Base-by-base conservation (phyloP, 2,329 filamentous ascomycete species). In the Xylaria polymorpha region DNA sequence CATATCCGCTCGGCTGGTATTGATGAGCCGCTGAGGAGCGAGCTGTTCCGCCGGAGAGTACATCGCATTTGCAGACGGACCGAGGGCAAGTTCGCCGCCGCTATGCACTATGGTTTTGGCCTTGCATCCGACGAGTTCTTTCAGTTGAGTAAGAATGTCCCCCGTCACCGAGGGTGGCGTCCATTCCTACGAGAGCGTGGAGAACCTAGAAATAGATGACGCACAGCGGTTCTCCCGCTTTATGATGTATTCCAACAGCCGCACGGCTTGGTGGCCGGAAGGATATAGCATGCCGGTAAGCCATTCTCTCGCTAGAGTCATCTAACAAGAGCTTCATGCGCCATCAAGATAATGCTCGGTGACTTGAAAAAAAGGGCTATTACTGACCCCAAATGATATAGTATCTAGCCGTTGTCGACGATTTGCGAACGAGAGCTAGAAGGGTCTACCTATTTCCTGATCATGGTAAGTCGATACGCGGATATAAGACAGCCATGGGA, bases 221-320 rank as follows among this genome's bases (percentile, higher is more conserved):
- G 60, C 70, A 7, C 64, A 69, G 37, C 69, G 64, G 20, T 74
- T 70, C 20, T 70, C 72, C 32, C 74, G 74, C 39, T 78, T 78
- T 61, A 77, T 76, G 71, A 73, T 76, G 66, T 79, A 78, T 44
- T 73, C 70, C 9, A 73, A 74, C 29, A 76, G 76, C 12, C 72
- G 77, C 8, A 71, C 77, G 14, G 77, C 76, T 1, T 79, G 76
- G 77, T 79, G 77, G 76, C 77, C 77, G 0, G 76, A 79, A 61
- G 72, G 72, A 4, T 78, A 76, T 46, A 69, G 69, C 51, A 72
- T 77, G 37, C 76, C 77, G 18, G 66, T 68, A 58, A 37, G 66
- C 20, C 6, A 29, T 60, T 53, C 12, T 51, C n/a, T 39, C 48
- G 18, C 22, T 20, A 50, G 15, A 43, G 58, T n/a, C 44, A 29